Percentiles rank a stretch among this genome's conserved stretches.
Conservation (phyloP, 345 rosid species). For the Murraya paniculata region DNA sequence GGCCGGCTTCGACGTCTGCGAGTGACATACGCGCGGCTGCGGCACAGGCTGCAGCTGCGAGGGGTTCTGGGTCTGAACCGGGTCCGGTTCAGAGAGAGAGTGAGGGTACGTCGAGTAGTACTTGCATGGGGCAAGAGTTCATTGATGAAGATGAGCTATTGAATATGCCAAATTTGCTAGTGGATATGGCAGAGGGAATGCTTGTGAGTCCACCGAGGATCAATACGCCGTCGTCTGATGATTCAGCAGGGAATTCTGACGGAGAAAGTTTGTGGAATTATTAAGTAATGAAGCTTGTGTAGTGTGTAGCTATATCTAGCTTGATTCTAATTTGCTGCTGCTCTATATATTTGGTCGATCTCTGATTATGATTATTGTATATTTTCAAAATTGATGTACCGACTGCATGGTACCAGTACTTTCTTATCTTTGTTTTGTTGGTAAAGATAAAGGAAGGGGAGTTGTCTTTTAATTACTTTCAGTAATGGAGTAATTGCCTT, state of each 20-base stretch:
- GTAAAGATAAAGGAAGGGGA: neutral
- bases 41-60: constrained; percentile 47
- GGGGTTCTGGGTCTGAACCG: neutral
- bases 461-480: neutral
- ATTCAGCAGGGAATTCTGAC: constrained; percentile 51
- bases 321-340: neutral
- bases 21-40: constrained; percentile 60
- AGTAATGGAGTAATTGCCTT: neutral
- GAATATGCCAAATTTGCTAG: constrained; percentile 58
- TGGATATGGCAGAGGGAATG: constrained; percentile 79
- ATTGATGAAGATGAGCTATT: constrained; percentile 56
- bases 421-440: neutral
- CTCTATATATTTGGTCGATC: neutral
- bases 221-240: constrained; percentile 36
- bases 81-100: constrained; percentile 24
- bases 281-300: neutral
- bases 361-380: neutral
- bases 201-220: constrained; percentile 74
- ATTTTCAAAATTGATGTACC: neutral
- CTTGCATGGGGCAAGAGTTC: constrained; percentile 28
- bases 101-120: neutral
- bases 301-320: neutral
- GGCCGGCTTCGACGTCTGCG: constrained; percentile 48
- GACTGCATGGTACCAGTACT: neutral
- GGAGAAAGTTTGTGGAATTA: constrained; percentile 56